Base-by-base conservation (phyloP, 202 grass and related monocot genomes). In the Saccharum hybrid region DNA sequence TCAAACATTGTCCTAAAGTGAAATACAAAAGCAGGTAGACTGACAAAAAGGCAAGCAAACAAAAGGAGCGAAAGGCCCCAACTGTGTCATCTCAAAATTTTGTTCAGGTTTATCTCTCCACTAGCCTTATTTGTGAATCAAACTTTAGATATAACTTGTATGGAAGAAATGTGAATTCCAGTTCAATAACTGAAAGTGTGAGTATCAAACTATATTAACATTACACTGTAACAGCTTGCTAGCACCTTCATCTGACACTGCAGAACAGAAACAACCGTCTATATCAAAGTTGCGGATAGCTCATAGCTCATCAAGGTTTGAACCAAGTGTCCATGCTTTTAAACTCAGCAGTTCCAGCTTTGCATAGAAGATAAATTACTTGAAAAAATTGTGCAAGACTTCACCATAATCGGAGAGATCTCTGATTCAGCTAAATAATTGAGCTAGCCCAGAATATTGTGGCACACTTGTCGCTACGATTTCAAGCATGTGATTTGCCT, bases 251-350 rank as follows among this genome's bases (percentile, higher is more conserved):
- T 64, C 63, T 70, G 70, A 42, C 8, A 9, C 36, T 63, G 26
- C 28, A 4, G 38, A 83, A 66, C 22, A 81, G 10, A 75, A 77
- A 71, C 37, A 72, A 5, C 18, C 21, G 72, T 67, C 10, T 54
- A 1, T 42, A 78, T 33, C 26, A 28, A 85, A 66, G 10, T 10
- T 73, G n/a, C 16, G 59, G 21, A 77, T 77, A 82, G 42, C 66
- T 56, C 28, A 61, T 79, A 81, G 40, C 77, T 59, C 31, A 54
- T 84, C 70, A 76, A 65, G 40, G 33, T 48, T 81, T 34, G 33
- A 77, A 85, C 54, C 36, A 71, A 72, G 14, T 39, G 73, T 36
- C 12, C 10, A 34, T 37, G 38, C 65, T 61, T 86, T 75, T 74
- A 61, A 33, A 74, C 9, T 65, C 72, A 33, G 41, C 43, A 78